These are phyloP conservation scores for Trametopsis cervina DNA, from an alignment of 768 basidiomycete species.

Conservation along the genomic window DNA sequence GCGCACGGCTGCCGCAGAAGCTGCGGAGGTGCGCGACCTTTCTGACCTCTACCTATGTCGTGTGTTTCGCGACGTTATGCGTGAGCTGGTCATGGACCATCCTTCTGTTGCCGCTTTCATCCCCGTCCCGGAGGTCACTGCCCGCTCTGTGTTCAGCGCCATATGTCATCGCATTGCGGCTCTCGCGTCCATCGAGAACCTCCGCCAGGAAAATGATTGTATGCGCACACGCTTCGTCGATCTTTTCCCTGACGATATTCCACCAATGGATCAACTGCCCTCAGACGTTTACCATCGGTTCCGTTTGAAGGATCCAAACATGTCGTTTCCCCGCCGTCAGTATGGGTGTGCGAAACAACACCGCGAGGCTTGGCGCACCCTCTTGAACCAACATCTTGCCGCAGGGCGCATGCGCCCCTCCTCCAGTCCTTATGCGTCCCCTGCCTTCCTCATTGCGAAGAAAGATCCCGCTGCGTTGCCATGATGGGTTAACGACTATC, in stretches of 20 bases:
- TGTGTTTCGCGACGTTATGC: too few relatives aligned
- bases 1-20: background rate
- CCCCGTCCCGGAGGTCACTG: too few relatives aligned
- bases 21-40: too few relatives aligned
- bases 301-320: conserved; percentile 11
- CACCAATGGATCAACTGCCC: conserved; percentile 15
- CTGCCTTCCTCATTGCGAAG: conserved; percentile 33
- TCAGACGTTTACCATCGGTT: conserved; percentile 14
- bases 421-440: conserved; percentile 24
- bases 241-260: conserved; percentile 17
- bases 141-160: too few relatives aligned
- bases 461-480: conserved; percentile 21
- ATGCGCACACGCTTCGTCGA: conserved; percentile 9
- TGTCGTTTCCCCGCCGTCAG: conserved; percentile 12
- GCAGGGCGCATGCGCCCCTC: conserved; percentile 27
- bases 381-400: conserved; percentile 28
- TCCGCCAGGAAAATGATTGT: background rate
- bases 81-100: too few relatives aligned
- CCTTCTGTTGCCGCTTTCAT: too few relatives aligned
- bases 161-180: background rate
- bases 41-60: too few relatives aligned
- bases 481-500: conserved; percentile 19
- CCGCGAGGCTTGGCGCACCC: conserved; percentile 23
- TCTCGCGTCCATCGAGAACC: background rate
- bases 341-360: conserved; percentile 32